These are phyloP conservation scores for Lepidium africanum DNA, from an alignment of 345 rosid genomes.

Conservation along the genomic window DNA sequence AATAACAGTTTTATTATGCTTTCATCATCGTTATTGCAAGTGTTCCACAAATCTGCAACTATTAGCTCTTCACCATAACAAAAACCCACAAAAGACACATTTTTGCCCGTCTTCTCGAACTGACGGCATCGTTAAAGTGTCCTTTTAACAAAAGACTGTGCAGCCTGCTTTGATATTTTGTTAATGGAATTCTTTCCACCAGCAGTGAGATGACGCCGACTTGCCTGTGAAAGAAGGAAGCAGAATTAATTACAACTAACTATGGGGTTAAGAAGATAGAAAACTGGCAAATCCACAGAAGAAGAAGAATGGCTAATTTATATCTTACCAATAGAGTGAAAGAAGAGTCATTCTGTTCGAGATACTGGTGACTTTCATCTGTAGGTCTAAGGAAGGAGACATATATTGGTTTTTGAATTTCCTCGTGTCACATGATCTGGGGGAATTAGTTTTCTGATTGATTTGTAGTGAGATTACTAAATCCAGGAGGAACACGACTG, in stretches of 20 bases:
- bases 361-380: conserved; percentile 4
- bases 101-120: conserved; percentile 69
- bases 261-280: neutral
- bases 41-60: too few species aligned
- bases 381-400: neutral
- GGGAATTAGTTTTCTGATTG: conserved; percentile 20
- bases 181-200: conserved; percentile 69
- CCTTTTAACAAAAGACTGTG: conserved; percentile 60
- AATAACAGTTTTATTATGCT: too few species aligned
- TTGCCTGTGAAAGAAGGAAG: conserved; percentile 39
- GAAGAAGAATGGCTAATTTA: neutral
- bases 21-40: too few species aligned
- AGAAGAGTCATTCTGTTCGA: conserved; percentile 7
- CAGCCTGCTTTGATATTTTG: conserved; percentile 82
- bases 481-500: conserved; percentile 19
- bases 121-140: conserved; percentile 58
- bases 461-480: neutral
- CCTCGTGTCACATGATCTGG: conserved; percentile 14
- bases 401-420: conserved; percentile 18
- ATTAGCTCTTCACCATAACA: too few species aligned
- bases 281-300: neutral
- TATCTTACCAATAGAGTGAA: conserved; percentile 8
- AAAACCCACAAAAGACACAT: too few species aligned
- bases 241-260: neutral
- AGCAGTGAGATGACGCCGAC: conserved; percentile 47